phyloP scores from a whole-genome alignment of 164 flowering plant genomes.

The Brasenia schreberi region DNA sequence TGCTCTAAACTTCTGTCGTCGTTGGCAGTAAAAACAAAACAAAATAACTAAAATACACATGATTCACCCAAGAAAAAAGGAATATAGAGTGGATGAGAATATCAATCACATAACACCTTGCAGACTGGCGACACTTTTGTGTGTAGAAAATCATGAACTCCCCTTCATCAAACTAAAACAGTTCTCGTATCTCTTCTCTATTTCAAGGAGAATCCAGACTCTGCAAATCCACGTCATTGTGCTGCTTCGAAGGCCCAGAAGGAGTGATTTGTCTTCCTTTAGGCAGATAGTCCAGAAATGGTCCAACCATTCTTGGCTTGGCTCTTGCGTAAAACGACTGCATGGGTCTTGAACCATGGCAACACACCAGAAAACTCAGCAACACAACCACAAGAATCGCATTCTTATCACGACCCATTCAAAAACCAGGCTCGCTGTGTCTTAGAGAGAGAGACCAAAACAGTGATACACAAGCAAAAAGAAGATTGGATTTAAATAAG shows the following conservation, averaged over 20 bases:
- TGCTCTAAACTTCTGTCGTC: too few relatives aligned
- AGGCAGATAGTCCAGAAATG: conserved; percentile 50
- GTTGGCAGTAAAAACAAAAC: too few relatives aligned
- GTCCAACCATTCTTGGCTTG: conserved; percentile 15
- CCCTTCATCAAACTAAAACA: too few relatives aligned
- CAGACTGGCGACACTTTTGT: not conserved
- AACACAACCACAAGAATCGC: conserved; percentile 13
- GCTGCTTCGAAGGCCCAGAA: conserved; percentile 73
- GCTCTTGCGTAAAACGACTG: conserved; percentile 21
- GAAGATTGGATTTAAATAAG: conserved; percentile 9
- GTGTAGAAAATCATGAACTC: not conserved
- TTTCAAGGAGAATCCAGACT: conserved; percentile 31
- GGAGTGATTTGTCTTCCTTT: conserved; percentile 39
- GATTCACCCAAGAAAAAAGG: not conserved
- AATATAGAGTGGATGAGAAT: not conserved
- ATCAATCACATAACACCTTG: not conserved
- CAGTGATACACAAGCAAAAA: conserved; percentile 7
- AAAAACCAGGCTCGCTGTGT: not conserved
- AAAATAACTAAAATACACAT: too few relatives aligned
- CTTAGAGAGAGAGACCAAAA: not conserved
- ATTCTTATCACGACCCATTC: conserved; percentile 19
- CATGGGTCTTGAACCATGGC: conserved; percentile 28
- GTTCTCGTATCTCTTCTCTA: too few relatives aligned
- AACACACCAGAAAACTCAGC: conserved; percentile 16
- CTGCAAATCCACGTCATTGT: conserved; percentile 51